These are phyloP conservation scores for Cordia subcordata DNA, from an alignment of 257 asterid species.

Conservation along the genomic window DNA sequence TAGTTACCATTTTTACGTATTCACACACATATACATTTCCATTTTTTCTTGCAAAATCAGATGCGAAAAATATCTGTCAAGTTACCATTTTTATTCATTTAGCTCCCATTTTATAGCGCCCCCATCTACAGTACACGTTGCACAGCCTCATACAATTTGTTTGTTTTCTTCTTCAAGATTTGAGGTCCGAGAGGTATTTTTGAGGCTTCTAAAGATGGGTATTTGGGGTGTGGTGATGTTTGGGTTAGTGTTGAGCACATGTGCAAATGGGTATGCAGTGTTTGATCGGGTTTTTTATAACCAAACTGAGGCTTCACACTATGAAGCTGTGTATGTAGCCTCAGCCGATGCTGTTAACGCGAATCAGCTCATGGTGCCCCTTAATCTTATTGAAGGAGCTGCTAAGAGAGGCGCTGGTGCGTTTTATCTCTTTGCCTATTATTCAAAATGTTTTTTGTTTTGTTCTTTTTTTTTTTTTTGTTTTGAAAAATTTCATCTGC, in stretches of 20 bases:
- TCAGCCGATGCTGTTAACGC: conserved; percentile 28
- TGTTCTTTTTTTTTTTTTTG: background rate
- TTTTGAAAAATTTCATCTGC: background rate
- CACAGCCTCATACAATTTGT: background rate
- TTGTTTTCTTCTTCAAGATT: conserved; percentile 6
- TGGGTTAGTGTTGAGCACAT: conserved; percentile 21
- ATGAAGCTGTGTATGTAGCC: conserved; percentile 46
- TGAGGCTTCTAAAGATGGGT: conserved; percentile 10
- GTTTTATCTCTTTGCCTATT: background rate
- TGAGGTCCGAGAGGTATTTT: background rate
- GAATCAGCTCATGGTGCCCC: conserved; percentile 65
- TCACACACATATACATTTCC: background rate
- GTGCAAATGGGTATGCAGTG: conserved; percentile 46
- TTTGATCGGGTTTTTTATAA: conserved; percentile 40
- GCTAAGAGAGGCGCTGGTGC: conserved; percentile 80
- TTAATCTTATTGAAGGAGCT: conserved; percentile 82
- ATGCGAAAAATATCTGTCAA: background rate
- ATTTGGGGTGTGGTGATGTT: conserved; percentile 30
- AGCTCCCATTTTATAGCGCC: background rate
- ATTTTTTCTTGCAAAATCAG: too few species aligned
- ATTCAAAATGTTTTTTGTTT: conserved; percentile 12
- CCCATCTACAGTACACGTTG: too few species aligned
- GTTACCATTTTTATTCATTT: background rate
- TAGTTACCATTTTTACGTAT: background rate
- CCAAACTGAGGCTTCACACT: conserved; percentile 40